Percentiles rank a stretch among this genome's conserved stretches.
Evolutionary conservation across 1,139 yeast species (phyloP).

Genomic region (Lodderomyces jiufengensis): DNA sequence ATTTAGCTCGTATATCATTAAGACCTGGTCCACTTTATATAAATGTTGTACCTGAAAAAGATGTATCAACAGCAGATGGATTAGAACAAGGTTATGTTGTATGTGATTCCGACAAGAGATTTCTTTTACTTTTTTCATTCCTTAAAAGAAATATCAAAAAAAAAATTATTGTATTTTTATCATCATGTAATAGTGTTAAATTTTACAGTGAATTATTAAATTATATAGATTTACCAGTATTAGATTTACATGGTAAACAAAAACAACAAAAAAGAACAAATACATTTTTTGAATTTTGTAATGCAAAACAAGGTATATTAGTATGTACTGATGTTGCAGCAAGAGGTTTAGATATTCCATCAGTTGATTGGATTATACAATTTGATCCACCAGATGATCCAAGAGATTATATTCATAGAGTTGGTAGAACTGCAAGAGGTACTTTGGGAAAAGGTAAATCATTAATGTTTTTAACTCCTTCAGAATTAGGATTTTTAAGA

Average conservation of each 20-base stretch:
- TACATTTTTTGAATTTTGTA: slow-evolving; percentile 96
- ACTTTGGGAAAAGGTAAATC: slow-evolving; percentile 88
- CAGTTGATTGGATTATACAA: slow-evolving; percentile 97
- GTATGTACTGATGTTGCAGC: slow-evolving; percentile 98
- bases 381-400: slow-evolving; percentile 99
- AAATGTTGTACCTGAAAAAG: slow-evolving; percentile 83
- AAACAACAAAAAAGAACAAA: slow-evolving; percentile 97
- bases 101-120: slow-evolving; percentile 93
- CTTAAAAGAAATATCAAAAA: slow-evolving; percentile 87
- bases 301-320: slow-evolving; percentile 89
- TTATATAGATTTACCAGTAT: slow-evolving; percentile 92
- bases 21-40: slow-evolving; percentile 95
- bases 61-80: slow-evolving; percentile 90
- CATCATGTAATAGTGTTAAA: slow-evolving; percentile 96
- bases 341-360: slow-evolving; percentile 94
- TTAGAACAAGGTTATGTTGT: slow-evolving; percentile 97
- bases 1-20: slow-evolving; percentile 91
- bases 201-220: slow-evolving; percentile 92
- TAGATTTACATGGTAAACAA: slow-evolving; percentile 95
- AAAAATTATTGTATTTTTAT: slow-evolving; percentile 87
- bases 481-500: slow-evolving; percentile 89
- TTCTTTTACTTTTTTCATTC: slow-evolving; percentile 84
- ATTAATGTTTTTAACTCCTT: slow-evolving; percentile 90
- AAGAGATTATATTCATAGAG: slow-evolving; percentile 95
- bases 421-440: slow-evolving; percentile 98